Evolutionary conservation across 257 asterid species (phyloP), one percentile per base, ranked within the genome.

Genomic region (Ehretia macrophylla): DNA sequence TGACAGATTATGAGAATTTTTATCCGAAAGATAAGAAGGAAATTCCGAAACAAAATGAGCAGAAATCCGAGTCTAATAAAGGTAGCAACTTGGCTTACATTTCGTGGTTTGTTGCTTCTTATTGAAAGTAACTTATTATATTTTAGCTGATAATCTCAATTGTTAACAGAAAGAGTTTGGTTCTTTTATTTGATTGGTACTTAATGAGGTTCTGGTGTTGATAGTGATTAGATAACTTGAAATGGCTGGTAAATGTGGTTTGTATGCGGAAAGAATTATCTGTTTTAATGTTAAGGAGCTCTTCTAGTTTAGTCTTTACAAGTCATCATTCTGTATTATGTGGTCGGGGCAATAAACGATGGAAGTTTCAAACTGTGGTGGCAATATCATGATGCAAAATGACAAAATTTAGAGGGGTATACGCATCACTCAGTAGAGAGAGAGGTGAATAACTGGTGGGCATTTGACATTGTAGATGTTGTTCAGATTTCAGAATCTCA

Each of bases 31-130:
- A 71, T 10, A 83, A 81, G 72, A 77, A 81, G 72, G 90, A 69
- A 70, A 66, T 56, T 58, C 85, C 90, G 0, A 81, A 87, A 49
- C 68, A 71, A 23, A 68, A 73, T 20, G 85, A 75, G 62, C 83
- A 83, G 75, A 79, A 84, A 54, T 46, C 87, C 13, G 84, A 67
- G 67, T 73, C 96, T 58, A 83, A n/a, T n/a, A n/a, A 81, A 83
- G 87, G 95, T 81, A 48, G 14, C 51, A 50, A 51, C 10, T 37
- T 58, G 13, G 45, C 27, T 37, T 42, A 50, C 8, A 32, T 32
- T 10, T 11, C 14, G 17, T 20, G 10, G 57, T 18, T 5, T 52
- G 17, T 4, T 22, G 12, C 21, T 21, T 49, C n/a, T 1, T 27
- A 27, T 27, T 8, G 11, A 21, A 49, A 49, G 54, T 16, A 17